Conservation (phyloP, 495 filamentous ascomycete genomes). For the Sphaerosporella brunnea region DNA sequence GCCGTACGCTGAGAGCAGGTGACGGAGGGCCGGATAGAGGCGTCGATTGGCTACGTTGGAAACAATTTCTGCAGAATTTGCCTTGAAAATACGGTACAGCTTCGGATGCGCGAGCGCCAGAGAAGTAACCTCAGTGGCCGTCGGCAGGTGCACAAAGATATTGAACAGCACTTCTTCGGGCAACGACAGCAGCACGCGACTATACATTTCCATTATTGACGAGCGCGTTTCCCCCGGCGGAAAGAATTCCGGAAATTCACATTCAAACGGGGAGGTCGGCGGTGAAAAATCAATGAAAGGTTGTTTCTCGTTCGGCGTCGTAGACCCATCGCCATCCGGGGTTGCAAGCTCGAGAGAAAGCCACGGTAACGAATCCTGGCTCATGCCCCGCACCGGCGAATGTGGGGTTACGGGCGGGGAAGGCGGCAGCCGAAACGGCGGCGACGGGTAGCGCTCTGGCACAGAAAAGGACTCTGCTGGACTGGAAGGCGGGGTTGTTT, state of each 20-base stretch:
- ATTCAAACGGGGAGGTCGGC: not conserved
- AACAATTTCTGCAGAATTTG: not conserved
- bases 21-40: not conserved
- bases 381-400: not conserved
- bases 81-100: not conserved
- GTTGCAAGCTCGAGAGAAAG: not conserved
- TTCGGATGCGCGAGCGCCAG: not conserved
- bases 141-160: constrained; percentile 1
- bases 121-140: not conserved
- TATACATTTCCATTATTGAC: not conserved
- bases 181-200: not conserved
- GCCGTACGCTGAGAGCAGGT: not conserved
- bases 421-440: not conserved
- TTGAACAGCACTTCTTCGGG: not conserved
- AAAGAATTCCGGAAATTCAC: not conserved
- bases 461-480: not conserved
- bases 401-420: not conserved
- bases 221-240: not conserved
- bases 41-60: not conserved
- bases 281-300: not conserved
- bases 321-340: not conserved
- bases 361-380: not conserved
- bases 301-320: not conserved
- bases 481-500: not conserved
- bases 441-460: not conserved